Percentiles rank a stretch among this genome's conserved stretches.
phyloP scores from a whole-genome alignment of 176 grass and related monocot species.

The Zea luxurians region DNA sequence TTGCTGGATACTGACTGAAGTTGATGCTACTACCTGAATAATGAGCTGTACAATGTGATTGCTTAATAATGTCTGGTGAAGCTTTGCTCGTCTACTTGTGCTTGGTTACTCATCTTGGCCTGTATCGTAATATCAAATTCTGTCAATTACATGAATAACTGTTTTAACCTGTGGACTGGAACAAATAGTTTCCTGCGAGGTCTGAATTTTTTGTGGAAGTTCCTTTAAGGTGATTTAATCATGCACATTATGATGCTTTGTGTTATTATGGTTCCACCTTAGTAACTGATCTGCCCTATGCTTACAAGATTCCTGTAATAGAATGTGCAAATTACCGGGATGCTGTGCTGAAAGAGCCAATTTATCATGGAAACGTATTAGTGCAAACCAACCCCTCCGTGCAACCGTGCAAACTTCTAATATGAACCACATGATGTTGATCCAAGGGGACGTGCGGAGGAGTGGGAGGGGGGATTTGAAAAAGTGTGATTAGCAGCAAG shows the following conservation, averaged over 20 bases:
- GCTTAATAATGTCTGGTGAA: neutral
- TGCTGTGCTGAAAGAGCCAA: slow-evolving; percentile 17
- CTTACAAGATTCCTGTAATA: slow-evolving; percentile 12
- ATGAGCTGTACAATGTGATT: slow-evolving; percentile 26
- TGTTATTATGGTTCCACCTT: neutral
- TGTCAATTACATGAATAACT: neutral
- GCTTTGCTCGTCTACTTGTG: slow-evolving; percentile 14
- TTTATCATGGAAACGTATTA: neutral
- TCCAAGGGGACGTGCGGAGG: no score
- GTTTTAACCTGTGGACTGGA: slow-evolving; percentile 1
- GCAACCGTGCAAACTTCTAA: no score
- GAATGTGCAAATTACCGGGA: neutral
- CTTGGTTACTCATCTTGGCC: neutral
- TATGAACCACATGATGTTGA: no score
- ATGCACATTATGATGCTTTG: neutral
- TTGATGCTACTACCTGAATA: slow-evolving; percentile 10
- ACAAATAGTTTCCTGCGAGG: neutral
- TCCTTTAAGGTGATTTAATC: slow-evolving; percentile 6
- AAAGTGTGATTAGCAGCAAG: no score
- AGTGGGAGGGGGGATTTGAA: no score
- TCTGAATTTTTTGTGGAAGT: neutral
- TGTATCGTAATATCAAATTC: neutral
- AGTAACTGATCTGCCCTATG: slow-evolving; percentile 8
- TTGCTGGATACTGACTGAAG: neutral
- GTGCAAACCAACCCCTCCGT: no score